Evolutionary conservation across 129 eudicot genomes (phyloP).

Genomic region (Helichrysum umbraculigerum): DNA sequence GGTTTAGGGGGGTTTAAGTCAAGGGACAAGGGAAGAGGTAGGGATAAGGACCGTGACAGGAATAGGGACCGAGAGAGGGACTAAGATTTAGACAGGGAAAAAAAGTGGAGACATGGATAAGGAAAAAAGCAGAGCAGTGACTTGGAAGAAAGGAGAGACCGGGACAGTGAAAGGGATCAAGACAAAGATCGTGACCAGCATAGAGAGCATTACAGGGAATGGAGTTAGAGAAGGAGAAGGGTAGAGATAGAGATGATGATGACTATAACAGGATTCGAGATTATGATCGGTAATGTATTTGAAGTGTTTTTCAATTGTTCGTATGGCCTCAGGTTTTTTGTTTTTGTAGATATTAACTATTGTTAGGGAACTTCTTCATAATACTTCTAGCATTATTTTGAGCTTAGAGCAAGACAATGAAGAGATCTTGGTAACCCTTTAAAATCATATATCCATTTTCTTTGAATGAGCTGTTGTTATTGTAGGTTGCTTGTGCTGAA

Average conservation of each 20-base stretch:
- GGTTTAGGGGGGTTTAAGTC: too few species aligned
- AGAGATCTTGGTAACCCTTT: too few species aligned
- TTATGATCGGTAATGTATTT: conserved; percentile 54
- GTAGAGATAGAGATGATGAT: too few species aligned
- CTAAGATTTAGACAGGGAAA: conserved; percentile 38
- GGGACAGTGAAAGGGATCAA: conserved; percentile 42
- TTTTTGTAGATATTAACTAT: background rate
- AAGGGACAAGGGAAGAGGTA: conserved; percentile 62
- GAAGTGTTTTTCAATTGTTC: background rate
- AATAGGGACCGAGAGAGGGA: conserved; percentile 48
- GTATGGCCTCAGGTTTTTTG: background rate
- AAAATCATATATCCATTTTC: too few species aligned
- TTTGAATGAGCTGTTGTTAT: too few species aligned
- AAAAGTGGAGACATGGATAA: conserved; percentile 37
- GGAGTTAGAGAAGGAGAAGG: conserved; percentile 78
- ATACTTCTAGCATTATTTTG: background rate
- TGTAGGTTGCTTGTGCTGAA: too few species aligned
- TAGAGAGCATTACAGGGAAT: conserved; percentile 65
- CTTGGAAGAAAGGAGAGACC: conserved; percentile 45
- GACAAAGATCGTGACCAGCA: conserved; percentile 61
- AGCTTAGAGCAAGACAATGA: too few species aligned
- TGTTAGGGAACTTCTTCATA: conserved; percentile 1
- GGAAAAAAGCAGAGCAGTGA: conserved; percentile 42
- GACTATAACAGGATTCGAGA: conserved; percentile 67
- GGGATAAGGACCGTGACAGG: conserved; percentile 45